Percentiles rank a stretch among this genome's conserved stretches.
Conservation (phyloP, 2,329 filamentous ascomycete genomes). For the Sporothrix pallida region DNA sequence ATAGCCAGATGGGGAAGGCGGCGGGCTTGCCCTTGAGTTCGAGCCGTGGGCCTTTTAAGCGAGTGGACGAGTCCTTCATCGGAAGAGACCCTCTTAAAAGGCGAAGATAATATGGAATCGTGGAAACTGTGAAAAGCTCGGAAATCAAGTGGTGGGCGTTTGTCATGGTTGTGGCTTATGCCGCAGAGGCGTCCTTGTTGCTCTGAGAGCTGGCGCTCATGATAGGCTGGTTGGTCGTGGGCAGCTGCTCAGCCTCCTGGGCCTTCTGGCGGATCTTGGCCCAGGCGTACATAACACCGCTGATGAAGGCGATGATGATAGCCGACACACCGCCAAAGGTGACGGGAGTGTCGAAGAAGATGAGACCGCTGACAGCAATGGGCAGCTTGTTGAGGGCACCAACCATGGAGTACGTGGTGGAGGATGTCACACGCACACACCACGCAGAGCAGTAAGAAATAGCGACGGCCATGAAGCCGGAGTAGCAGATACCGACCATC, state of each 20-base stretch:
- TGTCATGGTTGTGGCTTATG: constrained; percentile 46
- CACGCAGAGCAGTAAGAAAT: constrained; percentile 99
- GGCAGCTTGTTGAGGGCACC: constrained; percentile 97
- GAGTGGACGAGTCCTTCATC: neutral
- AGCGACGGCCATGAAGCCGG: constrained; percentile 89
- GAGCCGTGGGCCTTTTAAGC: constrained; percentile 3
- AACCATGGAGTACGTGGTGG: constrained; percentile 98
- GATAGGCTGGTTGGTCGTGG: constrained; percentile 61
- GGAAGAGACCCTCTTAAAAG: neutral
- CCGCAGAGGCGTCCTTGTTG: constrained; percentile 83
- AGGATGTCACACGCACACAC: constrained; percentile 97
- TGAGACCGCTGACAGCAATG: constrained; percentile 85
- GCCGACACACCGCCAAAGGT: constrained; percentile 91
- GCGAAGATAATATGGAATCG: neutral
- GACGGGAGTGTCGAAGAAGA: constrained; percentile 95
- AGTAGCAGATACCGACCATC: constrained; percentile 89
- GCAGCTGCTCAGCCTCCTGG: constrained; percentile 69
- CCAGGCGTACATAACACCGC: constrained; percentile 87
- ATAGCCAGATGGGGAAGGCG: neutral
- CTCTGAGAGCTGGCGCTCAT: constrained; percentile 93
- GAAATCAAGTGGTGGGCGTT: neutral
- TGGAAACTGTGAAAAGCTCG: neutral
- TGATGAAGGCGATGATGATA: constrained; percentile 88
- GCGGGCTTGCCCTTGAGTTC: neutral
- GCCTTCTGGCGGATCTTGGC: constrained; percentile 82